Percentiles rank a stretch among this genome's conserved stretches.
Conservation (phyloP, 164 flowering plant genomes). For the Warburgia ugandensis region DNA sequence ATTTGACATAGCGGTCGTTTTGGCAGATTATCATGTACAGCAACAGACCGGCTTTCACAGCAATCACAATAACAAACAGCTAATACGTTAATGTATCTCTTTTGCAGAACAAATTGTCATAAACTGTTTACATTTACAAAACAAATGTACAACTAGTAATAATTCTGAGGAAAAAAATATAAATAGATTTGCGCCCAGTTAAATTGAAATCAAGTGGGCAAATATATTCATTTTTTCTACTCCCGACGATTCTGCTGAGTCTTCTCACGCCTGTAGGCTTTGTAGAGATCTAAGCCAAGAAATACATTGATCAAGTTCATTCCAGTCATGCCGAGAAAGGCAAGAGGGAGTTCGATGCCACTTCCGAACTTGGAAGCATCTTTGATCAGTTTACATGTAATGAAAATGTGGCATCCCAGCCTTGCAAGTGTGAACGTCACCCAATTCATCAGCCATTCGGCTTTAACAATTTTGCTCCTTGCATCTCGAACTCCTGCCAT, state of each 20-base stretch:
- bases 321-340: constrained; percentile 79
- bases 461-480: constrained; percentile 46
- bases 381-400: constrained; percentile 60
- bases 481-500: constrained; percentile 84
- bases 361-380: constrained; percentile 76
- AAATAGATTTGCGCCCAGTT: no score
- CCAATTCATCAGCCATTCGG: constrained; percentile 81
- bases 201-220: not conserved
- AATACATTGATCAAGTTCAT: constrained; percentile 77
- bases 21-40: no score
- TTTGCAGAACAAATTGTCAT: no score
- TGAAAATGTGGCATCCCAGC: constrained; percentile 50
- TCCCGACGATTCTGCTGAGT: constrained; percentile 22
- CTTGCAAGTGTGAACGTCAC: constrained; percentile 55
- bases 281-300: constrained; percentile 73
- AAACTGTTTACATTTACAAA: no score
- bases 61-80: no score
- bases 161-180: no score
- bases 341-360: constrained; percentile 85
- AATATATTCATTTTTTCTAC: constrained; percentile 3
- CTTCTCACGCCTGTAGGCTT: constrained; percentile 57
- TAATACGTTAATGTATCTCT: no score
- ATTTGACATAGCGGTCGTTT: no score
- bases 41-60: no score
- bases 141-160: no score